Evolutionary conservation across 2,329 filamentous ascomycete genomes (phyloP), one percentile per base, ranked within the genome.

Genomic region (Rhexocercosporidium sp.): DNA sequence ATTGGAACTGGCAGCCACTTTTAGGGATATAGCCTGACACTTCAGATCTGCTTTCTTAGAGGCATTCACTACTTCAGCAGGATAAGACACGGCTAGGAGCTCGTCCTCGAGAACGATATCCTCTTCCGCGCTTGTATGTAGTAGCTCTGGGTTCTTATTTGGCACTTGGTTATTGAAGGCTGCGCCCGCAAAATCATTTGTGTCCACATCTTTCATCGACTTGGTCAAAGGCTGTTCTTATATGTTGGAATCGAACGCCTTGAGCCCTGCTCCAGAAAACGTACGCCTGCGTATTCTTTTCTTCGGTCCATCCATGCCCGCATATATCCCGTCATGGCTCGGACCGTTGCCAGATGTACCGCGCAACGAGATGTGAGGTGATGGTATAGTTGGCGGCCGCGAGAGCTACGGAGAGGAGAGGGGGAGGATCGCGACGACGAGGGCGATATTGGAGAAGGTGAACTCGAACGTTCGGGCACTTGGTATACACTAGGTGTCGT

Each of bases 171-270:
- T 3, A 41, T 41, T 14, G 37, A 41, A 18, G 11, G 37, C 37
- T 41, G 11, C 5, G 3, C 16, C 41, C 16, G 41, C 41, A n/a
- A 18, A 46, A 20, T 46, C 9, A 46, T 46, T 46, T 8, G 41
- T 46, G 4, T 41, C 3, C 3, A 41, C 3, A 41, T 31, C 29
- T 31, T 31, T 3, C 6, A 41, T 41, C n/a, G 68, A 82, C 81
- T 29, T 81, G 74, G 41, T 77, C 74, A 59, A 82, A 72, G 5
- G 78, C 72, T 0, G 81, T 82, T 0, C 76, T 74, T 9, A 83
- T 67, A 1, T 81, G 79, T 57, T 39, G 34, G 34, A 39, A 39
- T 39, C 34, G 34, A 7, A 39, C 14, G 34, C 34, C 34, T 39
- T 14, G 14, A 7, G 34, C 34, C 7, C 14, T 7, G 7, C 14